Conservation (phyloP, 2,329 filamentous ascomycete species). For the Myriosclerotinia scirpicola region DNA sequence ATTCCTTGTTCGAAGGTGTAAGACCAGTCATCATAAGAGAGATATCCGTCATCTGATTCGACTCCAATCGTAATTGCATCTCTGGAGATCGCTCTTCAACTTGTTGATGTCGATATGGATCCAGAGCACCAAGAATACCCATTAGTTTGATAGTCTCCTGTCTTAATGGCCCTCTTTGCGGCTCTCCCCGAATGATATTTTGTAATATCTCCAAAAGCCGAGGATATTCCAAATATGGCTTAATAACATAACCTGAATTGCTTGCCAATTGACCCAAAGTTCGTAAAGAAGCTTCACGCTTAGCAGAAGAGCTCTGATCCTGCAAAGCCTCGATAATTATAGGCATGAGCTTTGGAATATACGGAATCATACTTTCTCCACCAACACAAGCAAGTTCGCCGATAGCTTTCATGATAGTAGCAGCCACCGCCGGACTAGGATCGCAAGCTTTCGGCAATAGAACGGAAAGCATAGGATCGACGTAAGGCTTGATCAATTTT, state of each 20-base stretch:
- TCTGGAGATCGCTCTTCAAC: slow-evolving; percentile 88
- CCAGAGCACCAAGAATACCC: slow-evolving; percentile 90
- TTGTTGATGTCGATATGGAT: slow-evolving; percentile 95
- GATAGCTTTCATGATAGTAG: slow-evolving; percentile 92
- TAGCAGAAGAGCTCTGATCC: slow-evolving; percentile 85
- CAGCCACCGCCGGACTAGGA: slow-evolving; percentile 80
- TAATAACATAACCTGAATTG: slow-evolving; percentile 96
- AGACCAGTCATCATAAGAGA: slow-evolving; percentile 97
- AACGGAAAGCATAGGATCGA: slow-evolving; percentile 93
- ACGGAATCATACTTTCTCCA: slow-evolving; percentile 88
- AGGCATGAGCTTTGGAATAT: slow-evolving; percentile 90
- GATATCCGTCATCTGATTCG: slow-evolving; percentile 79
- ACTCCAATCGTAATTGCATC: slow-evolving; percentile 65
- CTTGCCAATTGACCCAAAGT: slow-evolving; percentile 90
- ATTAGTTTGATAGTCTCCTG: slow-evolving; percentile 96
- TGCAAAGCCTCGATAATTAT: slow-evolving; percentile 92
- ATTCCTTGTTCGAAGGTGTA: slow-evolving; percentile 95
- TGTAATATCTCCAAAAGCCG: slow-evolving; percentile 90
- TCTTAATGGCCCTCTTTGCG: slow-evolving; percentile 76
- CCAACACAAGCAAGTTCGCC: slow-evolving; percentile 93
- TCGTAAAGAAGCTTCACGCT: slow-evolving; percentile 86
- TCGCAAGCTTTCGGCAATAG: slow-evolving; percentile 92
- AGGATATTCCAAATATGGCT: slow-evolving; percentile 92
- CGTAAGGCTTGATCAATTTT: slow-evolving; percentile 90
- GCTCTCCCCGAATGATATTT: slow-evolving; percentile 89